Percentiles rank a stretch among this genome's conserved stretches.
Evolutionary conservation across 495 filamentous ascomycete genomes (phyloP).

Genomic region (Neurospora hispaniola): DNA sequence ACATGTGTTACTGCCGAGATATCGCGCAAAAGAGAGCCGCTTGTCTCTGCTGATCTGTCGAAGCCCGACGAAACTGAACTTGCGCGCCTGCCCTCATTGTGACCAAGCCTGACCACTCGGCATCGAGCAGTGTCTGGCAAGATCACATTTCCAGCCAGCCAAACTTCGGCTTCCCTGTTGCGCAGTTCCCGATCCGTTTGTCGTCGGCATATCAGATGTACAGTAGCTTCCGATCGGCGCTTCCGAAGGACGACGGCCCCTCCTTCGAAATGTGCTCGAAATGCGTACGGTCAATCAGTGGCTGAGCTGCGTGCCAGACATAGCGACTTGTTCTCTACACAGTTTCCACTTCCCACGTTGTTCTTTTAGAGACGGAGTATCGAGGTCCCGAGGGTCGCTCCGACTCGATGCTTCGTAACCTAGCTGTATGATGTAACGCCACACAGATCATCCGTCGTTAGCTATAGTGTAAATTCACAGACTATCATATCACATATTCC

Average conservation of each 20-base stretch:
- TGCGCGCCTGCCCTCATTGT: not conserved
- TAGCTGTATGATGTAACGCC: not conserved
- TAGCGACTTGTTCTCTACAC: not conserved
- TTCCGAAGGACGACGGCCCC: not conserved
- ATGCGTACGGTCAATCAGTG: not conserved
- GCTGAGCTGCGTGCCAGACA: not conserved
- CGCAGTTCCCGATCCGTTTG: not conserved
- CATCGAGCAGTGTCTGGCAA: not conserved
- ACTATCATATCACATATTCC: not conserved
- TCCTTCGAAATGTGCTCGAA: not conserved
- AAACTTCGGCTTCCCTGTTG: not conserved
- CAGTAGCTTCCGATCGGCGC: not conserved
- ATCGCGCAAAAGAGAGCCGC: not conserved
- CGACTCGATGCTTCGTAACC: not conserved
- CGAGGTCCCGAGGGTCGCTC: not conserved
- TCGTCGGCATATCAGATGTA: not conserved
- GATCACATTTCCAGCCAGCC: not conserved
- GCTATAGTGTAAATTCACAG: not conserved
- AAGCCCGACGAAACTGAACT: not conserved
- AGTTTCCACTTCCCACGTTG: not conserved
- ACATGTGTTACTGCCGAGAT: not conserved
- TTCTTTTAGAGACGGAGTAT: not conserved
- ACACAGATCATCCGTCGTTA: not conserved
- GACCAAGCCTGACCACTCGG: not conserved
- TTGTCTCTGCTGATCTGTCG: no score